A percentile compares a stretch with the other conserved stretches of the same genome.
These are phyloP conservation scores for Linum trigynum DNA, from an alignment of 345 rosid genomes.

Conservation along the genomic window DNA sequence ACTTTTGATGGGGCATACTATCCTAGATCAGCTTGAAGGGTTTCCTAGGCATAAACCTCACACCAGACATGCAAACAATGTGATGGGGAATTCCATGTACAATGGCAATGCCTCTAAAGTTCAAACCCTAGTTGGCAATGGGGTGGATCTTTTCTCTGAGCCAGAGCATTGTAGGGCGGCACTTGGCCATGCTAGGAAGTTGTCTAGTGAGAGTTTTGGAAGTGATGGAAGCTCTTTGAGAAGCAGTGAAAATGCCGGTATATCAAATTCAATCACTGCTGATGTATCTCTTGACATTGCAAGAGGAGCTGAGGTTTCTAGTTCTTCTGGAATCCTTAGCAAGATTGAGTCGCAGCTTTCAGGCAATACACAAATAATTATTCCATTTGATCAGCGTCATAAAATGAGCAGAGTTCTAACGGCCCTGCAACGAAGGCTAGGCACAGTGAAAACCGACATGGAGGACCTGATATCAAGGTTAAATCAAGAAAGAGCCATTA, in stretches of 20 bases:
- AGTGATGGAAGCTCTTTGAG: conserved; percentile 58
- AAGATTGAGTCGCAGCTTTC: conserved; percentile 30
- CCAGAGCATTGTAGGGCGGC: conserved; percentile 36
- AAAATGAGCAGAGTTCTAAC: conserved; percentile 70
- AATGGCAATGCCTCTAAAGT: conserved; percentile 53
- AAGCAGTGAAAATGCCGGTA: conserved; percentile 58
- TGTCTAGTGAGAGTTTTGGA: conserved; percentile 63
- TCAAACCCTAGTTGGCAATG: conserved; percentile 38
- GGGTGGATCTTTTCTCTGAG: conserved; percentile 55
- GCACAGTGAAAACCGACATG: conserved; percentile 87
- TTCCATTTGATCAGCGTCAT: conserved; percentile 74
- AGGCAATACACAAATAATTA: conserved; percentile 54
- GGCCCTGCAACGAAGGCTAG: conserved; percentile 66
- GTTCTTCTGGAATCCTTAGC: conserved; percentile 31
- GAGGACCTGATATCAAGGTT: conserved; percentile 90
- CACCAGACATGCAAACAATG: conserved; percentile 40
- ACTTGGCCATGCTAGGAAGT: conserved; percentile 48
- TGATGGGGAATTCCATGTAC: conserved; percentile 27
- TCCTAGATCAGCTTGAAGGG: conserved; percentile 88
- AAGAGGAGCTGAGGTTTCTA: conserved; percentile 39
- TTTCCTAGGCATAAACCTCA: conserved; percentile 57
- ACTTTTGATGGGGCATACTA: conserved; percentile 84
- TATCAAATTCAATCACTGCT: conserved; percentile 41
- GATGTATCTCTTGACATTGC: conserved; percentile 50
- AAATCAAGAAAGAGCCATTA: conserved; percentile 83